Conservation (phyloP, 345 rosid genomes). For the thale cress (Arabidopsis thaliana) region DNA sequence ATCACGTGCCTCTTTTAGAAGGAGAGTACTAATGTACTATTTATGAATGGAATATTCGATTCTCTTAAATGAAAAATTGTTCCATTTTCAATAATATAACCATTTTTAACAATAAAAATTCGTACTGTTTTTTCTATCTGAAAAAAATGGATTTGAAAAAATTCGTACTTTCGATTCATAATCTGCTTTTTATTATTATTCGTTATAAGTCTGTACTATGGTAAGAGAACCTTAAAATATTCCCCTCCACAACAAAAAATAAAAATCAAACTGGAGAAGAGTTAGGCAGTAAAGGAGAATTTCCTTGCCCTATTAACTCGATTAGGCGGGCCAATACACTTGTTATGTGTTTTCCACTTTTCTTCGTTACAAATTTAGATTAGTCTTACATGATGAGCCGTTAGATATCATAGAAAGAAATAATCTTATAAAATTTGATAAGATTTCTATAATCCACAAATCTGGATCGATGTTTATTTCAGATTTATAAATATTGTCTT, state of each 20-base stretch:
- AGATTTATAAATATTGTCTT: neutral
- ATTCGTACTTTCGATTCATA: neutral
- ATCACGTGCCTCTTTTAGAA: conserved; percentile 21
- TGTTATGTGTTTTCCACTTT: too few relatives aligned
- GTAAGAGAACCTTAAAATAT: neutral
- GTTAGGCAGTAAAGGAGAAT: too few relatives aligned
- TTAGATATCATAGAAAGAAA: too few relatives aligned
- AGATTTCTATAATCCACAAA: too few relatives aligned
- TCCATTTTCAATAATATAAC: neutral
- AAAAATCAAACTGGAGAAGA: too few relatives aligned
- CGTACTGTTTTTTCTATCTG: neutral
- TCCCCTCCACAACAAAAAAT: neutral
- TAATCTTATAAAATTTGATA: too few relatives aligned
- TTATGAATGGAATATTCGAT: too few relatives aligned
- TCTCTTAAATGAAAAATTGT: neutral
- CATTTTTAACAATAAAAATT: neutral
- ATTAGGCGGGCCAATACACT: too few relatives aligned
- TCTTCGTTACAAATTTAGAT: too few relatives aligned
- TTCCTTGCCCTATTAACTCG: too few relatives aligned
- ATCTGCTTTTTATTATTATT: neutral
- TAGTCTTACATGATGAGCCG: too few relatives aligned
- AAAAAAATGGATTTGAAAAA: neutral
- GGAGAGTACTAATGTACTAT: neutral
- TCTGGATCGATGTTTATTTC: too few relatives aligned
- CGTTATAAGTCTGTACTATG: neutral